These are phyloP conservation scores for Phytophthora crassamura DNA, from an alignment of 352 stramenopile species.

Conservation along the genomic window DNA sequence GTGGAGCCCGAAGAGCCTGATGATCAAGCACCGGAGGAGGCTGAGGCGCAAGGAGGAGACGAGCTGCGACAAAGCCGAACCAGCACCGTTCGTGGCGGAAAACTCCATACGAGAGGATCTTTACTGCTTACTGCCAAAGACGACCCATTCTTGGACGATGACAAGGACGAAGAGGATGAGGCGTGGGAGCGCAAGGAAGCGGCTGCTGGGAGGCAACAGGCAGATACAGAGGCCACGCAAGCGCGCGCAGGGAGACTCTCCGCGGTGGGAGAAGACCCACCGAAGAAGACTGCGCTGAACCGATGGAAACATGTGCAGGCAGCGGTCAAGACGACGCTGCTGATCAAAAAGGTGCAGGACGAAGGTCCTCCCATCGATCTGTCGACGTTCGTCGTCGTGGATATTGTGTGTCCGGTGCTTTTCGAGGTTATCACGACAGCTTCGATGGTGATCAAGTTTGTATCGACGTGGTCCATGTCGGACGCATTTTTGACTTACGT, in stretches of 20 bases:
- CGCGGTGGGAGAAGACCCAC: conserved; percentile 9
- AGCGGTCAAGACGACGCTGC: conserved; percentile 60
- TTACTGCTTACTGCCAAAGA: conserved; percentile 57
- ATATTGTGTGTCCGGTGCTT: conserved; percentile 74
- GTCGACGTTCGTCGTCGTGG: conserved; percentile 79
- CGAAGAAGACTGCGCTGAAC: conserved; percentile 35
- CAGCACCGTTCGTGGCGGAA: conserved; percentile 23
- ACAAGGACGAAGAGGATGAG: conserved; percentile 67
- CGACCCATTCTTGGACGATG: conserved; percentile 62
- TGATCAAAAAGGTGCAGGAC: conserved; percentile 65
- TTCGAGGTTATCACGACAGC: conserved; percentile 71
- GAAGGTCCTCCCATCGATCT: conserved; percentile 69
- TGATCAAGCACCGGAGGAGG: conserved; percentile 16
- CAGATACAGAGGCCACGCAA: conserved; percentile 25
- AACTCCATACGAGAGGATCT: conserved; percentile 25
- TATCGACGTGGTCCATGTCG: conserved; percentile 61
- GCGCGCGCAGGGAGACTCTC: conserved; percentile 21
- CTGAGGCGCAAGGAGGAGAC: conserved; percentile 4
- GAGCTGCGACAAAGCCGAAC: conserved; percentile 30
- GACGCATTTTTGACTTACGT: conserved; percentile 77
- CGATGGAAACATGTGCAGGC: conserved; percentile 65
- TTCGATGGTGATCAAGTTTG: conserved; percentile 57
- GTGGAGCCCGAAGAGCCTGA: conserved; percentile 24
- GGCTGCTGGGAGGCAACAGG: conserved; percentile 34
- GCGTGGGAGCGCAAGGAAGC: conserved; percentile 45